phyloP scores from a whole-genome alignment of 2,329 filamentous ascomycete genomes.

The Colletotrichum tabaci region DNA sequence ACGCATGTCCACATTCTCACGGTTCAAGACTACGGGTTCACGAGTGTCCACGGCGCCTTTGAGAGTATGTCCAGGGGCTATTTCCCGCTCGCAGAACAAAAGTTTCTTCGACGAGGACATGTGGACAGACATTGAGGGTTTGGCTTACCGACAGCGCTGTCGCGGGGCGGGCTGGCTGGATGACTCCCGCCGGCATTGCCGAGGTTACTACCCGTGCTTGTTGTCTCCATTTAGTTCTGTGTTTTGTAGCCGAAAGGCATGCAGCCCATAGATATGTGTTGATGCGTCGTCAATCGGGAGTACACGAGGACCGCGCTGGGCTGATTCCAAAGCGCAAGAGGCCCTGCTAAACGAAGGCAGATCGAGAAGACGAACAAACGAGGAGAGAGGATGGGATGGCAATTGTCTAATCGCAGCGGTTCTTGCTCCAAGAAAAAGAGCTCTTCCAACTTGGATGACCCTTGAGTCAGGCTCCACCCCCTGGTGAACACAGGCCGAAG shows the following conservation, averaged over 20 bases:
- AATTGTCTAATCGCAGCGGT: no score
- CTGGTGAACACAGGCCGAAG: background rate
- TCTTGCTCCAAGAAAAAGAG: no score
- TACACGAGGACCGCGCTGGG: no score
- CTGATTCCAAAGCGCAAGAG: background rate
- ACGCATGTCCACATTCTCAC: background rate
- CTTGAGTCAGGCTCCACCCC: background rate
- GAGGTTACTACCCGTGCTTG: constrained; percentile 10
- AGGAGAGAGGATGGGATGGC: no score
- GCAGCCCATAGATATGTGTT: no score
- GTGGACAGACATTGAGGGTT: background rate
- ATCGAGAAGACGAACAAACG: background rate
- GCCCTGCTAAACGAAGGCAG: background rate
- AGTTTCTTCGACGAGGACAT: background rate
- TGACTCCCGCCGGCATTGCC: constrained; percentile 4
- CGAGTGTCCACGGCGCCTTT: background rate
- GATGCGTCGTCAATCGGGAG: background rate
- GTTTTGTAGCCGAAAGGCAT: background rate
- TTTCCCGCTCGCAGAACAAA: background rate
- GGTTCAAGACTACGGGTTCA: background rate
- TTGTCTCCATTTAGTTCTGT: background rate
- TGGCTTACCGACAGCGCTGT: constrained; percentile 16
- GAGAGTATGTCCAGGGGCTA: background rate
- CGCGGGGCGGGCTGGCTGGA: constrained; percentile 14
- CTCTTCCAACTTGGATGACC: constrained; percentile 5